Conservation (phyloP, 331 rosid genomes). For the Quercus tomentella region DNA sequence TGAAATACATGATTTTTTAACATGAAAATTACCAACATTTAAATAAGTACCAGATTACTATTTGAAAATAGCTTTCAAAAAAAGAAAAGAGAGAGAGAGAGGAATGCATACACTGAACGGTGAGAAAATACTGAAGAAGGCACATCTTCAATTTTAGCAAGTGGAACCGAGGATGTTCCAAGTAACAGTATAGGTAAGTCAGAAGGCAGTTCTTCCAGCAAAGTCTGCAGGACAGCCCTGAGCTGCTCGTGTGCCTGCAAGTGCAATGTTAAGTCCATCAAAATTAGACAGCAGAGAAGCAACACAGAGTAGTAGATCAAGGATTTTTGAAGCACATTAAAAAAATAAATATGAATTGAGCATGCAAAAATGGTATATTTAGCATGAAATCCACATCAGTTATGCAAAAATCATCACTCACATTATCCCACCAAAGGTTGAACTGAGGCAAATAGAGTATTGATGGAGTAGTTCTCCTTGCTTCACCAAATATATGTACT, state of each 20-base stretch:
- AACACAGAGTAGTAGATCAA: slow-evolving; percentile 6
- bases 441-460: slow-evolving; percentile 89
- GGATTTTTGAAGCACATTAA: background rate
- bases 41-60: background rate
- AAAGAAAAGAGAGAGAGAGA: background rate
- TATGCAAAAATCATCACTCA: slow-evolving; percentile 38
- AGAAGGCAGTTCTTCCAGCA: slow-evolving; percentile 88
- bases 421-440: slow-evolving; percentile 97
- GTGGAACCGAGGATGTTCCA: slow-evolving; percentile 63
- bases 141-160: slow-evolving; percentile 62
- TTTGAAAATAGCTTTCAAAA: background rate
- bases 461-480: slow-evolving; percentile 90
- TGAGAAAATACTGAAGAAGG: slow-evolving; percentile 65
- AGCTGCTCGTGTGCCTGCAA: slow-evolving; percentile 92
- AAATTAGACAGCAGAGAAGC: slow-evolving; percentile 18
- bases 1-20: background rate
- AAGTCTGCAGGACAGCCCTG: slow-evolving; percentile 81
- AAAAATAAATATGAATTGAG: slow-evolving; percentile 1
- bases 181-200: slow-evolving; percentile 80
- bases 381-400: background rate
- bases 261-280: slow-evolving; percentile 30
- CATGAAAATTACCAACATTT: background rate
- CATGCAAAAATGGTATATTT: slow-evolving; percentile 11
- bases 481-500: slow-evolving; percentile 96
- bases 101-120: slow-evolving; percentile 55